These are phyloP conservation scores for Polytrichum formosum DNA, from an alignment of 225 moss, liverwort and hornwort species.

Conservation along the genomic window DNA sequence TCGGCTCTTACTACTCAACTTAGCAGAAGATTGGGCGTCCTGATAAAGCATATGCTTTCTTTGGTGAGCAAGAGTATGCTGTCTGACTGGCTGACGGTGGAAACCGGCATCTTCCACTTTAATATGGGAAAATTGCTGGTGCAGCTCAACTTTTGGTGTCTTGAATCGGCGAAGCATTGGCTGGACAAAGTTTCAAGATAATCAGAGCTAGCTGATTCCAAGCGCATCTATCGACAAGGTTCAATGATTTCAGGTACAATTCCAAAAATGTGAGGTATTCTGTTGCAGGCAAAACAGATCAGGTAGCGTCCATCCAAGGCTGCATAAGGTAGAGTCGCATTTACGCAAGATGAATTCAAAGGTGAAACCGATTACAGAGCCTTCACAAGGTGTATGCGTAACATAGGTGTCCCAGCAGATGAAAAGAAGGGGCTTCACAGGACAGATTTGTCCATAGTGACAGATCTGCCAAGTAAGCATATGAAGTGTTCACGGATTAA, in stretches of 20 bases:
- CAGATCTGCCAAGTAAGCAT: constrained; percentile 23
- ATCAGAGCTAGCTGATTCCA: constrained; percentile 6
- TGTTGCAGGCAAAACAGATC: background rate
- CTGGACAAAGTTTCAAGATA: background rate
- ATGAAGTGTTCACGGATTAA: constrained; percentile 6
- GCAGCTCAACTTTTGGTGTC: constrained; percentile 13
- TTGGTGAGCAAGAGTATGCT: background rate
- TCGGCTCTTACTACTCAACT: background rate
- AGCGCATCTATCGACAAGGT: constrained; percentile 13
- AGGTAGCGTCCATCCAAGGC: constrained; percentile 6
- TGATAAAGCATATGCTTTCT: too few species aligned
- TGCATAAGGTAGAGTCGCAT: constrained; percentile 13
- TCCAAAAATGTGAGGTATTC: constrained; percentile 12
- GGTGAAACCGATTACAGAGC: constrained; percentile 14
- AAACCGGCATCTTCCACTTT: constrained; percentile 1
- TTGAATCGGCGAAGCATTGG: constrained; percentile 3
- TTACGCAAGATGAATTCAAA: constrained; percentile 6
- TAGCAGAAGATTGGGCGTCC: background rate
- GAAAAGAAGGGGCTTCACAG: constrained; percentile 9
- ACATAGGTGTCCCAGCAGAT: constrained; percentile 35
- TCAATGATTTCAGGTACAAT: constrained; percentile 25
- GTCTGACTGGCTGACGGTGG: background rate
- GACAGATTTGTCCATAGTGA: background rate
- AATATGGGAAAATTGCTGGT: background rate
- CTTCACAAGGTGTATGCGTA: constrained; percentile 41